Conservation (phyloP, 768 basidiomycete species). For the Suillus subaureus region DNA sequence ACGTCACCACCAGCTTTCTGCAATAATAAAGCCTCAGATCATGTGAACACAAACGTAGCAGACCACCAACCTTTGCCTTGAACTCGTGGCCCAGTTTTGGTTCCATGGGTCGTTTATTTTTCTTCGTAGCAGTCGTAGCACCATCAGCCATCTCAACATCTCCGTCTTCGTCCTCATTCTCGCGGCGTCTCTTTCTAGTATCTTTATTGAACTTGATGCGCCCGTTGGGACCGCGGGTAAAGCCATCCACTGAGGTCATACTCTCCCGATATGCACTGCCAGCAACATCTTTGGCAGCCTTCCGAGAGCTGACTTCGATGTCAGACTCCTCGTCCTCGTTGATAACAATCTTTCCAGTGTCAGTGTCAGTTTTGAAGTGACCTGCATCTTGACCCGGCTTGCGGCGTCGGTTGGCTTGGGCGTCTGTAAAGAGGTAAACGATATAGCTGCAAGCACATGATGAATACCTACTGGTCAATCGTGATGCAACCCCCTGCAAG, state of each 20-base stretch:
- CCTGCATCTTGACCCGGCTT: slow-evolving; percentile 87
- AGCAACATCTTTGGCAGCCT: slow-evolving; percentile 52
- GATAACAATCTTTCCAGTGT: slow-evolving; percentile 80
- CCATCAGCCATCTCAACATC: slow-evolving; percentile 81
- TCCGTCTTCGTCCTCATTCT: slow-evolving; percentile 57
- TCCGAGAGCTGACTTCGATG: slow-evolving; percentile 40
- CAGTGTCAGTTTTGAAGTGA: slow-evolving; percentile 84
- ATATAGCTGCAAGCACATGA: neutral
- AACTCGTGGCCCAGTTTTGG: slow-evolving; percentile 82
- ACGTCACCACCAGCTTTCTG: slow-evolving; percentile 96
- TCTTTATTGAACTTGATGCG: slow-evolving; percentile 95
- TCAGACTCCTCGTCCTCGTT: slow-evolving; percentile 58
- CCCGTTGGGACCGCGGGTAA: slow-evolving; percentile 81
- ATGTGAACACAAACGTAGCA: slow-evolving; percentile 4
- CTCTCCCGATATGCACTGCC: slow-evolving; percentile 85
- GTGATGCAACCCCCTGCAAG: slow-evolving; percentile 74
- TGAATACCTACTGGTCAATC: slow-evolving; percentile 62
- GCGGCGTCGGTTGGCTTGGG: slow-evolving; percentile 52
- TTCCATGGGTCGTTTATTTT: slow-evolving; percentile 56
- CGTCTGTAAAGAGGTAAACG: slow-evolving; percentile 33
- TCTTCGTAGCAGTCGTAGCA: slow-evolving; percentile 48
- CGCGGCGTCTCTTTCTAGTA: slow-evolving; percentile 88
- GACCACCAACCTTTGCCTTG: slow-evolving; percentile 82
- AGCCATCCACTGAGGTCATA: slow-evolving; percentile 86
- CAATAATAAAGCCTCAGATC: slow-evolving; percentile 6